Conservation (phyloP, 306 rosid genomes). For the Lotus japonicus region DNA sequence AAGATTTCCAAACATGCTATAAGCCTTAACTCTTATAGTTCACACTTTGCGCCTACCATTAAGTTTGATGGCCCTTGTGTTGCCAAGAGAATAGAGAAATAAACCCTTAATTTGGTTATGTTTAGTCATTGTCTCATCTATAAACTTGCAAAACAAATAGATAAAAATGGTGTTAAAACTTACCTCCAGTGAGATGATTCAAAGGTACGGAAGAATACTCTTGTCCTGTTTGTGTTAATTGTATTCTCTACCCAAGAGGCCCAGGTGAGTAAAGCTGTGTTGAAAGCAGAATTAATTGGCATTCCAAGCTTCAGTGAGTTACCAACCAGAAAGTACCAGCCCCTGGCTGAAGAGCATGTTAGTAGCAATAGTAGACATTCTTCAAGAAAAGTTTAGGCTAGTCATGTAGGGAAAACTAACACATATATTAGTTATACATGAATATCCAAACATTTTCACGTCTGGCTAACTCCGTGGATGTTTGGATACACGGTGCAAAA, state of each 20-base stretch:
- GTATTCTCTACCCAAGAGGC: constrained; percentile 71
- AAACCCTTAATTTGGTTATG: not conserved
- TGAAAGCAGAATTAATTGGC: constrained; percentile 71
- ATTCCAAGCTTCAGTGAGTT: constrained; percentile 79
- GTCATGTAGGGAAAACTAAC: not conserved
- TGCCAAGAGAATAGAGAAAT: not conserved
- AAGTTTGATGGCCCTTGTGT: not conserved
- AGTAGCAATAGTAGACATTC: constrained; percentile 22
- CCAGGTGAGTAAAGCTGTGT: constrained; percentile 68
- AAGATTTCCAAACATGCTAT: no score
- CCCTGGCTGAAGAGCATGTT: constrained; percentile 62
- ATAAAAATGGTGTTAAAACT: constrained; percentile 5
- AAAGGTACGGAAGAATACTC: constrained; percentile 77
- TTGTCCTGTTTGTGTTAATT: constrained; percentile 58
- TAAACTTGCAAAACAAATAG: not conserved
- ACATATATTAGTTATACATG: not conserved
- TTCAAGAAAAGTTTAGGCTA: not conserved
- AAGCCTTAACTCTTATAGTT: no score
- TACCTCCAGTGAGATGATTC: constrained; percentile 87
- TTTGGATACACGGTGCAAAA: no score
- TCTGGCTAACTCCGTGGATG: not conserved
- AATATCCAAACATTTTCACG: not conserved
- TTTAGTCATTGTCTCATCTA: not conserved
- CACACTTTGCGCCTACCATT: not conserved
- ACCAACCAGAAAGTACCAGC: constrained; percentile 89